phyloP scores from a whole-genome alignment of 2,329 filamentous ascomycete species.

The Cordyceps tenuipes region DNA sequence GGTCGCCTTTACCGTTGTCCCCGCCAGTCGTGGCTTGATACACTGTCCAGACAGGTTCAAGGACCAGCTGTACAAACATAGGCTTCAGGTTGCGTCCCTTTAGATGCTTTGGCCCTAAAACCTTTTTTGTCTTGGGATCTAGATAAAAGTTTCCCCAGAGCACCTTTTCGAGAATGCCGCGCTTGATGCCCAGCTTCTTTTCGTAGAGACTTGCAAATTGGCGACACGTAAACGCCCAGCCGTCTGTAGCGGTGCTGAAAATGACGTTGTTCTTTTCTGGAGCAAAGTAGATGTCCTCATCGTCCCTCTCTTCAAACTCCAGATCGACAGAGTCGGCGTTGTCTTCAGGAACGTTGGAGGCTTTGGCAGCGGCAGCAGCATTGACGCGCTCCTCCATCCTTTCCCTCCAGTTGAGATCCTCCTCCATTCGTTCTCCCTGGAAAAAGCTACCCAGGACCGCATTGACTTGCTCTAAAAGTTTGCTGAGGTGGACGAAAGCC shows the following conservation, averaged over 20 bases:
- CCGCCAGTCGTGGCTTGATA: conserved; percentile 85
- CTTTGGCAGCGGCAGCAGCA: conserved; percentile 58
- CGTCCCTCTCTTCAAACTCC: conserved; percentile 82
- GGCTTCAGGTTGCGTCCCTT: conserved; percentile 89
- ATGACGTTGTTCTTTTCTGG: conserved; percentile 99
- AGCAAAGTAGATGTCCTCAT: conserved; percentile 96
- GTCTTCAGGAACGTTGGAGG: conserved; percentile 33
- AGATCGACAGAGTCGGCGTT: conserved; percentile 49
- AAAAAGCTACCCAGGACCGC: conserved; percentile 97
- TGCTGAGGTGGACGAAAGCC: conserved; percentile 81
- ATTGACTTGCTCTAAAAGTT: conserved; percentile 90
- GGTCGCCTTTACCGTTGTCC: conserved; percentile 74
- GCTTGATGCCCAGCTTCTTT: conserved; percentile 93
- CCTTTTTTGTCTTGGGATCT: conserved; percentile 93
- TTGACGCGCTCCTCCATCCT: conserved; percentile 79
- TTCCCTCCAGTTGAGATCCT: conserved; percentile 93
- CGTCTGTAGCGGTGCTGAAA: conserved; percentile 93
- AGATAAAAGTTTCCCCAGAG: conserved; percentile 96
- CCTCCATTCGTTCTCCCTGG: conserved; percentile 96
- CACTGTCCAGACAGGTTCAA: conserved; percentile 93
- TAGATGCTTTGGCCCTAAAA: conserved; percentile 82
- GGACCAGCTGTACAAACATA: conserved; percentile 92
- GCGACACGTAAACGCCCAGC: conserved; percentile 96
- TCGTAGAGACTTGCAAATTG: conserved; percentile 93
- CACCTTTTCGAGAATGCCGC: conserved; percentile 79